A percentile compares a stretch with the other conserved stretches of the same genome.
phyloP scores from a whole-genome alignment of 306 rosid species.

The Citrullus amarus region DNA sequence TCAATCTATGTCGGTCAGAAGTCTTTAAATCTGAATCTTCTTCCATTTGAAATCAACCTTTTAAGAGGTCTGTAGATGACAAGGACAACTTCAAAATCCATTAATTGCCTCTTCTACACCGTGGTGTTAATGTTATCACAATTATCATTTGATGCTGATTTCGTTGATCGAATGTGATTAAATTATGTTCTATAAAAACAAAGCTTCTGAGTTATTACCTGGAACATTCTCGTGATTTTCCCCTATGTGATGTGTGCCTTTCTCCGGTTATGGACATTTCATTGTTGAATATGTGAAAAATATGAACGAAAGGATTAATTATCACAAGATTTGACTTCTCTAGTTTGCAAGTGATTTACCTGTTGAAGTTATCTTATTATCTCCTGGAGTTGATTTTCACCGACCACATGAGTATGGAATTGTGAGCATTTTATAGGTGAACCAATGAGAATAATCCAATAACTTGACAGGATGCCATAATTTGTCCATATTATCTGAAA shows the following conservation, averaged over 20 bases:
- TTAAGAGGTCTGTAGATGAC: too few relatives aligned
- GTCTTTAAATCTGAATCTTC: too few relatives aligned
- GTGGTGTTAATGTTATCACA: background rate
- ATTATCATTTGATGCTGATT: background rate
- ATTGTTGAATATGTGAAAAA: background rate
- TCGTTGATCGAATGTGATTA: background rate
- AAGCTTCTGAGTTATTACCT: background rate
- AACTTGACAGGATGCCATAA: slow-evolving; percentile 52
- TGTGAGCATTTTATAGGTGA: background rate
- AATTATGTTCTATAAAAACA: background rate
- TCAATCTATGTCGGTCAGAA: too few relatives aligned
- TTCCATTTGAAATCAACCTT: too few relatives aligned
- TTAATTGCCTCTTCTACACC: background rate
- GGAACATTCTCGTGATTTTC: background rate
- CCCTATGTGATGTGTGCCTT: background rate
- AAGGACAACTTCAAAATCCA: too few relatives aligned
- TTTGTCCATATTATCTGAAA: slow-evolving; percentile 86
- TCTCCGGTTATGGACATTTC: background rate
- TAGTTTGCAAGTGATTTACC: background rate
- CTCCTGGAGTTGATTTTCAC: background rate
- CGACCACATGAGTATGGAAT: background rate
- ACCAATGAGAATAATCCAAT: background rate
- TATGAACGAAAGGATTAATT: background rate
- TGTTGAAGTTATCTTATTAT: background rate
- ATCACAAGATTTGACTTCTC: background rate